These are phyloP conservation scores for Colletotrichum lindemuthianum DNA, from an alignment of 2,329 filamentous ascomycete species.

Conservation along the genomic window DNA sequence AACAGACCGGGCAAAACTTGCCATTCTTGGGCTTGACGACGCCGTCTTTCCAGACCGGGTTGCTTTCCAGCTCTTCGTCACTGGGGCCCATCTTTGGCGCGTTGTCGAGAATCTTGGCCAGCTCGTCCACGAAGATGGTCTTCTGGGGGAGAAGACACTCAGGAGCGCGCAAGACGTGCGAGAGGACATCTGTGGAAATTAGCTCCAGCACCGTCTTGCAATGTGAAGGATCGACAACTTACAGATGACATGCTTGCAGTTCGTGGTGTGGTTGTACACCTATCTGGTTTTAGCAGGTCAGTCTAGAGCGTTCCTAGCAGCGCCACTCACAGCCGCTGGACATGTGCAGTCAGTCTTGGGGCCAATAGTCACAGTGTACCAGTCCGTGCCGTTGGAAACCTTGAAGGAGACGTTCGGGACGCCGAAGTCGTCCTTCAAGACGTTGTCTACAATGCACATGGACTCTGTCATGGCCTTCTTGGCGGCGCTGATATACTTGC, in stretches of 20 bases:
- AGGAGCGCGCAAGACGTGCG: slow-evolving; percentile 26
- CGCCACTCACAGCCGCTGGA: slow-evolving; percentile 12
- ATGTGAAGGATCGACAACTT: not conserved
- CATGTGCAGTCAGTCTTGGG: slow-evolving; percentile 17
- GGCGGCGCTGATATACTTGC: slow-evolving; percentile 2
- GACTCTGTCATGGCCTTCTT: slow-evolving; percentile 18
- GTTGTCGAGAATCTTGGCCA: slow-evolving; percentile 13
- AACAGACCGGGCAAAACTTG: slow-evolving; percentile 29
- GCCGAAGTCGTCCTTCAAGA: not conserved
- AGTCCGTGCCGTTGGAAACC: not conserved
- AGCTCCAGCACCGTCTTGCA: not conserved
- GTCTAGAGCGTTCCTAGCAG: not conserved
- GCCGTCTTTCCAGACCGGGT: slow-evolving; percentile 28
- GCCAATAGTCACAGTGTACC: slow-evolving; percentile 19
- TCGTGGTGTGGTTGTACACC: slow-evolving; percentile 18
- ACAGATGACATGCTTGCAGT: slow-evolving; percentile 36
- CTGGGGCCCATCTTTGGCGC: slow-evolving; percentile 23
- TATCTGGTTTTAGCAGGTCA: not conserved
- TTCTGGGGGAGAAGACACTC: slow-evolving; percentile 24
- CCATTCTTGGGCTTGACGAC: slow-evolving; percentile 17
- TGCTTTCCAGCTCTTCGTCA: slow-evolving; percentile 5
- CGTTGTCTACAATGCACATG: slow-evolving; percentile 27
- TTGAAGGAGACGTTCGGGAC: not conserved
- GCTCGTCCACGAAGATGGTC: slow-evolving; percentile 7
- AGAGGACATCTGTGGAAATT: slow-evolving; percentile 23